phyloP scores from a whole-genome alignment of 192 early-diverging fungal genomes.

The Geosiphon pyriformis region DNA sequence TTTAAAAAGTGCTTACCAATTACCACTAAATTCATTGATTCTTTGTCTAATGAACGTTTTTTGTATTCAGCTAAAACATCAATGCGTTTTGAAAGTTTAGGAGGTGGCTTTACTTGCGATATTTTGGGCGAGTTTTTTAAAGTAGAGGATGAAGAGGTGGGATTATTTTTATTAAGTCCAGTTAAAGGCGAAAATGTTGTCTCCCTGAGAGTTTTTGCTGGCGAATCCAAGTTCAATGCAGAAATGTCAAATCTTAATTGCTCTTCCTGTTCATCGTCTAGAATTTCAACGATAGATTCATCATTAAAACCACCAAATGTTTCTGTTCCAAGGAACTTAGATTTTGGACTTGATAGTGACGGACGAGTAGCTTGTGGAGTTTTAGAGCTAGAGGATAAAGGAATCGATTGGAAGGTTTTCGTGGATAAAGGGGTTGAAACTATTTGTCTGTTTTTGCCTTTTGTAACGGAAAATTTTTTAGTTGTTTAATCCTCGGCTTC shows the following conservation, averaged over 20 bases:
- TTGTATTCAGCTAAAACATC: slow-evolving; percentile 66
- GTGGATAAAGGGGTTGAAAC: neutral
- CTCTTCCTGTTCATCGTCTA: slow-evolving; percentile 29
- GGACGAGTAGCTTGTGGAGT: neutral
- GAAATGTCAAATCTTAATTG: slow-evolving; percentile 34
- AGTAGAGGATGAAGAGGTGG: slow-evolving; percentile 1
- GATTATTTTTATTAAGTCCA: neutral
- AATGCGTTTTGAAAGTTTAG: slow-evolving; percentile 51
- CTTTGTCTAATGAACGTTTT: slow-evolving; percentile 61
- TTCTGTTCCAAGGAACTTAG: neutral
- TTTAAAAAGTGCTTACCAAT: slow-evolving; percentile 52
- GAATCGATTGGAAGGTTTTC: neutral
- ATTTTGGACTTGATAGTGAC: neutral
- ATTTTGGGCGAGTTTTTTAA: slow-evolving; percentile 3
- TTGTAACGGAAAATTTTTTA: too few relatives aligned
- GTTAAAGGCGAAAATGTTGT: neutral
- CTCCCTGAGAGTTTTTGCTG: slow-evolving; percentile 1
- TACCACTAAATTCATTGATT: slow-evolving; percentile 78
- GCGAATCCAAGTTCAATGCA: slow-evolving; percentile 30
- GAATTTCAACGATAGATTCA: slow-evolving; percentile 32
- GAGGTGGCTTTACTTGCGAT: slow-evolving; percentile 33
- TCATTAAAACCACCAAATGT: slow-evolving; percentile 13
- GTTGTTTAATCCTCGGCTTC: slow-evolving; percentile 13
- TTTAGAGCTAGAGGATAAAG: neutral
- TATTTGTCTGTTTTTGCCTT: neutral